phyloP scores from a whole-genome alignment of 2,329 filamentous ascomycete genomes.

The Tetracladium maxilliforme region DNA sequence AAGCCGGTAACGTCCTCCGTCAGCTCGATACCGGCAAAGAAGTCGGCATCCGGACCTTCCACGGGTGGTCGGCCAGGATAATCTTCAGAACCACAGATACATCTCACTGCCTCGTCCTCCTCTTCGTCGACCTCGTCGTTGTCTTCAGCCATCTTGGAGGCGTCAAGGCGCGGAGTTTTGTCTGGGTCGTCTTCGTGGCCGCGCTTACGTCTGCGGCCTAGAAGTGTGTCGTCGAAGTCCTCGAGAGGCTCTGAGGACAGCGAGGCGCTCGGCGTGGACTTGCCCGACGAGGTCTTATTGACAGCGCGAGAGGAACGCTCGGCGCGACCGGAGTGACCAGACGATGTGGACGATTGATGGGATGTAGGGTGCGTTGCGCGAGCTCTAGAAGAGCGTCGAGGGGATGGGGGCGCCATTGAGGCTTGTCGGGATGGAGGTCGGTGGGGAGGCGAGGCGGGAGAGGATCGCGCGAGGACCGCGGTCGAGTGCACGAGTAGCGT shows the following conservation, averaged over 20 bases:
- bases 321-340: slow-evolving; percentile 59
- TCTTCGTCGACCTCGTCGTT: slow-evolving; percentile 57
- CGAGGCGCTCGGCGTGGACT: slow-evolving; percentile 60
- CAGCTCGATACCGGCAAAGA: slow-evolving; percentile 41
- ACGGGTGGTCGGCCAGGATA: slow-evolving; percentile 72
- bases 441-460: too few relatives aligned
- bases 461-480: too few relatives aligned
- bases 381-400: slow-evolving; percentile 84
- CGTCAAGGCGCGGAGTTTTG: too few relatives aligned
- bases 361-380: slow-evolving; percentile 59
- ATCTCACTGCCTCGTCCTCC: slow-evolving; percentile 89
- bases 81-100: slow-evolving; percentile 86
- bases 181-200: slow-evolving; percentile 28
- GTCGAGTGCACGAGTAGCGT: too few relatives aligned
- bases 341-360: slow-evolving; percentile 66
- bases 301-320: slow-evolving; percentile 62
- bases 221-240: slow-evolving; percentile 52
- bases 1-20: slow-evolving; percentile 83
- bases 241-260: slow-evolving; percentile 56
- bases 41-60: slow-evolving; percentile 31
- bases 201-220: slow-evolving; percentile 67
- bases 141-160: slow-evolving; percentile 48
- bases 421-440: slow-evolving; percentile 1
- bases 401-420: slow-evolving; percentile 40
- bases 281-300: slow-evolving; percentile 59